These are phyloP conservation scores for Russula abietina DNA, from an alignment of 768 basidiomycete species.

Conservation along the genomic window DNA sequence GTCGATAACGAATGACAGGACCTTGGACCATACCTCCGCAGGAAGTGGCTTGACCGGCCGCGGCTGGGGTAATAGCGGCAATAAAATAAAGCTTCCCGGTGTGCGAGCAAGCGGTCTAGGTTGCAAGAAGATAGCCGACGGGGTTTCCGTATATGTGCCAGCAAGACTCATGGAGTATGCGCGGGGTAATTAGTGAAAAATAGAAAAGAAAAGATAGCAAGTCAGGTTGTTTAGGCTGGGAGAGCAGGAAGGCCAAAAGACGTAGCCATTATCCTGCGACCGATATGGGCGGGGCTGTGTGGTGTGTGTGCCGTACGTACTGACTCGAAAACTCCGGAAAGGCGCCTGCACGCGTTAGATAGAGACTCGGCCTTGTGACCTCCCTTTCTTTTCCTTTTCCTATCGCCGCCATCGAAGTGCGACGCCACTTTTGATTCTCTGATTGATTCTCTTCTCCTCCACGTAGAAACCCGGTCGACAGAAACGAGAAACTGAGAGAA, in stretches of 20 bases:
- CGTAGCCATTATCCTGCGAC: not conserved
- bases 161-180: slow-evolving; percentile 9
- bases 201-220: no score
- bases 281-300: no score
- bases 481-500: not conserved
- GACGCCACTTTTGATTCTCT: no score
- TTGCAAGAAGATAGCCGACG: slow-evolving; percentile 42
- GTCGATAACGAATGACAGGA: slow-evolving; percentile 41
- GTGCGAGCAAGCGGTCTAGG: slow-evolving; percentile 60
- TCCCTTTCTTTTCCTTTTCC: no score
- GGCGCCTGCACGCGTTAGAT: no score
- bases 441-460: no score
- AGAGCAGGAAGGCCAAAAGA: not conserved
- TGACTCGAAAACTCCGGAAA: no score
- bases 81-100: slow-evolving; percentile 55
- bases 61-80: slow-evolving; percentile 59
- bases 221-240: no score
- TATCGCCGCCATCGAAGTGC: no score
- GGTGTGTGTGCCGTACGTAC: no score
- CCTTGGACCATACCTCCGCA: slow-evolving; percentile 62
- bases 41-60: slow-evolving; percentile 55
- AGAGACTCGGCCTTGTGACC: no score
- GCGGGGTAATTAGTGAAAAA: not conserved
- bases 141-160: slow-evolving; percentile 7
- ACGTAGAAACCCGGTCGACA: not conserved